Conservation (phyloP, 192 early-diverging fungal genomes). For the Gamsiella multidivaricata region DNA sequence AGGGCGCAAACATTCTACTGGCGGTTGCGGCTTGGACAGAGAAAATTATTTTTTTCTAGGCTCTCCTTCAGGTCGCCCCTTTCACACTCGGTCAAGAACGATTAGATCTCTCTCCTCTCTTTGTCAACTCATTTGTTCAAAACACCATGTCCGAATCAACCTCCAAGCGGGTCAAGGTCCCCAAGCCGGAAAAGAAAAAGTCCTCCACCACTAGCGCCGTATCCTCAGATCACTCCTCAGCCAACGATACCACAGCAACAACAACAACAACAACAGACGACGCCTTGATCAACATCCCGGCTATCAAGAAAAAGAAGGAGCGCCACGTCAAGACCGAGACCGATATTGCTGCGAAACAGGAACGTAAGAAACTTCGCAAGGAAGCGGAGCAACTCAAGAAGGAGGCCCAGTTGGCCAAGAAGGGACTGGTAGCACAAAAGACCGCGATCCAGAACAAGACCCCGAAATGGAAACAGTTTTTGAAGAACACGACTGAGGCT, state of each 20-base stretch:
- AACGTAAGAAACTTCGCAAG: conserved; percentile 44
- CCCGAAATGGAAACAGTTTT: conserved; percentile 52
- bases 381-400: conserved; percentile 28
- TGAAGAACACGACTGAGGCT: conserved; percentile 41
- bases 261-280: conserved; percentile 9
- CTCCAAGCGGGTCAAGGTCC: conserved; percentile 20
- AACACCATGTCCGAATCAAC: conserved; percentile 27
- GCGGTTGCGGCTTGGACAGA: too few relatives aligned
- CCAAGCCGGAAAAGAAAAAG: conserved; percentile 46
- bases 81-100: too few relatives aligned
- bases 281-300: conserved; percentile 47
- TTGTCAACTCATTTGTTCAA: neutral
- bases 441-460: conserved; percentile 31
- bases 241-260: neutral
- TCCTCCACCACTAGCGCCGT: neutral
- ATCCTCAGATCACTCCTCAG: neutral
- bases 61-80: too few relatives aligned
- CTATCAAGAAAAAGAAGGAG: conserved; percentile 50
- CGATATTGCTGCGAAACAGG: conserved; percentile 48
- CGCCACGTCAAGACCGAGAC: conserved; percentile 47
- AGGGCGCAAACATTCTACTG: too few relatives aligned
- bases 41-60: too few relatives aligned
- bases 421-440: conserved; percentile 5
- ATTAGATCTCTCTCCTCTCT: neutral
- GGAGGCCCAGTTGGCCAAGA: conserved; percentile 21